Evolutionary conservation across 176 grass and related monocot genomes (phyloP).

Genomic region (Lolium perenne): DNA sequence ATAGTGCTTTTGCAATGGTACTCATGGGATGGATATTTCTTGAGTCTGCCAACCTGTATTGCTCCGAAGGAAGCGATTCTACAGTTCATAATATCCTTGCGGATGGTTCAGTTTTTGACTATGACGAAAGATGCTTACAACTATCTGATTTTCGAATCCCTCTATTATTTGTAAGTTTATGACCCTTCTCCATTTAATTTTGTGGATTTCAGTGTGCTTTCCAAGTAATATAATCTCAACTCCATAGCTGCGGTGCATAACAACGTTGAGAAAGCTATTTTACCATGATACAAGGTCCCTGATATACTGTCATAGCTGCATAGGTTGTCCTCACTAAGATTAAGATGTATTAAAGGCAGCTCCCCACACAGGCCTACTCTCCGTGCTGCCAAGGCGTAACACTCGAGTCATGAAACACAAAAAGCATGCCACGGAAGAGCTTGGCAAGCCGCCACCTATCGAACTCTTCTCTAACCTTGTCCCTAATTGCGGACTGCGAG

Average conservation of each 20-base stretch:
- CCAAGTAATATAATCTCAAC: slow-evolving; percentile 22
- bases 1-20: slow-evolving; percentile 81
- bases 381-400: no score
- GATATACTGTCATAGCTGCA: background rate
- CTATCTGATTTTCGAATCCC: slow-evolving; percentile 90
- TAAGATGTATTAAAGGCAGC: slow-evolving; percentile 13
- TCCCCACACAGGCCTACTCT: no score
- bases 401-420: no score
- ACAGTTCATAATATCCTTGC: slow-evolving; percentile 37
- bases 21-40: slow-evolving; percentile 90
- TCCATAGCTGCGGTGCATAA: slow-evolving; percentile 15
- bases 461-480: no score
- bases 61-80: slow-evolving; percentile 64
- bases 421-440: no score
- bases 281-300: slow-evolving; percentile 21
- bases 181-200: slow-evolving; percentile 26
- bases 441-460: no score
- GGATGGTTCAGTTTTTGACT: slow-evolving; percentile 51
- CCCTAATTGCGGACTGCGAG: no score
- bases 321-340: slow-evolving; percentile 12
- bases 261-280: background rate
- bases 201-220: background rate
- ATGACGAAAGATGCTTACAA: slow-evolving; percentile 74
- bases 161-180: slow-evolving; percentile 83
- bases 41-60: slow-evolving; percentile 69